These are phyloP conservation scores for Neltuma alba DNA, from an alignment of 306 rosid genomes.

Conservation along the genomic window DNA sequence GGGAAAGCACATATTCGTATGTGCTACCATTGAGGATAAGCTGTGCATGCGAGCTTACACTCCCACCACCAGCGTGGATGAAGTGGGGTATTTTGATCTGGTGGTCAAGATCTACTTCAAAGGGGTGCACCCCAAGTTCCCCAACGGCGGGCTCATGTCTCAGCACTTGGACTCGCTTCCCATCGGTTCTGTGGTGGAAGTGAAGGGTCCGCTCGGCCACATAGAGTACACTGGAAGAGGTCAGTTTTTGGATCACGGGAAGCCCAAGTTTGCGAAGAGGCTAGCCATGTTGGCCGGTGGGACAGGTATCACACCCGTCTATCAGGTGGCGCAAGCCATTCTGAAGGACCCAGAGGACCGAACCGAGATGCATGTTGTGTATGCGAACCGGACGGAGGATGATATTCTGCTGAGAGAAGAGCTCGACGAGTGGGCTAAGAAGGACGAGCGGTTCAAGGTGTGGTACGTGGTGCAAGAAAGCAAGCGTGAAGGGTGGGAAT, in stretches of 20 bases:
- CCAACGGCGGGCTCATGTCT: constrained; percentile 77
- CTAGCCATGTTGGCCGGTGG: constrained; percentile 87
- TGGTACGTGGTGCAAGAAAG: constrained; percentile 78
- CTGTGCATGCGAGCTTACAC: constrained; percentile 94
- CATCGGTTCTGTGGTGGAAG: constrained; percentile 50
- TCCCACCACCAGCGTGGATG: constrained; percentile 61
- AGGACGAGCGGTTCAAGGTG: constrained; percentile 56
- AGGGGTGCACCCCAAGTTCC: constrained; percentile 71
- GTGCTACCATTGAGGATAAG: constrained; percentile 59
- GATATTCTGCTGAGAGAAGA: constrained; percentile 77
- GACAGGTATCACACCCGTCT: constrained; percentile 87
- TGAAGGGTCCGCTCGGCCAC: constrained; percentile 91
- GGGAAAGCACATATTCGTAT: constrained; percentile 82
- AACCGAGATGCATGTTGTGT: constrained; percentile 76
- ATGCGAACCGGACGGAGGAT: constrained; percentile 77
- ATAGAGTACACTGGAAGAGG: constrained; percentile 77
- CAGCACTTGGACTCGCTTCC: constrained; percentile 63
- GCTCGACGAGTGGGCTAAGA: constrained; percentile 67
- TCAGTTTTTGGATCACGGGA: constrained; percentile 56
- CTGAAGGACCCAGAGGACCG: constrained; percentile 70
- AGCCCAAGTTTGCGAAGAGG: constrained; percentile 55
- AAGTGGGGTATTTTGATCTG: constrained; percentile 69
- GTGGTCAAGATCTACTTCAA: constrained; percentile 75
- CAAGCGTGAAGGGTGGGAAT: constrained; percentile 64
- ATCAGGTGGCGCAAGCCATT: constrained; percentile 77